Conservation (phyloP, 441 rosid species). For the Populus trichocarpa region DNA sequence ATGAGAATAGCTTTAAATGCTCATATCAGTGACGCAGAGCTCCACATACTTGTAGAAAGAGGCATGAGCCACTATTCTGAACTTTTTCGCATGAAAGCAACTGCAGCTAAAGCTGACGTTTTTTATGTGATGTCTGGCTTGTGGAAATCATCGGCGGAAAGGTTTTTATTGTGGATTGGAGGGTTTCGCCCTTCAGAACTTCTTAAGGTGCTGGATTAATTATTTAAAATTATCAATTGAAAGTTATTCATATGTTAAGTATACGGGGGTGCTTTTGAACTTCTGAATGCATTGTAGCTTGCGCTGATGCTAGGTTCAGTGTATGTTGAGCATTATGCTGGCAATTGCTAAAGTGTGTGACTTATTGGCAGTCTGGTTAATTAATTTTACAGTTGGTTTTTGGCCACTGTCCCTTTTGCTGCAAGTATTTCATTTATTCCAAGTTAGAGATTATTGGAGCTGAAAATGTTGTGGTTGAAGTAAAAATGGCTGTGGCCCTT, state of each 20-base stretch:
- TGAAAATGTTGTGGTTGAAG: background rate
- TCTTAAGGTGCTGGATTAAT: conserved; percentile 54
- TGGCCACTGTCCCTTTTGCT: background rate
- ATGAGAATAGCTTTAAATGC: conserved; percentile 66
- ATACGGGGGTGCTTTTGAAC: background rate
- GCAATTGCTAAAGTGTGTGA: background rate
- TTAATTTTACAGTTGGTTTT: background rate
- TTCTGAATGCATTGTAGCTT: background rate
- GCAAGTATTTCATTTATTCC: background rate
- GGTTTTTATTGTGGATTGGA: conserved; percentile 37
- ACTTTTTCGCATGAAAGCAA: conserved; percentile 64
- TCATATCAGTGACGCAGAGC: conserved; percentile 66
- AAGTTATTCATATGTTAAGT: background rate
- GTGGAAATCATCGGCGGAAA: too few species aligned
- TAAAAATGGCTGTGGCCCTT: background rate
- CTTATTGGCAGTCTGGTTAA: background rate
- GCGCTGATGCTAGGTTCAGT: background rate
- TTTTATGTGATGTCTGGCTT: conserved; percentile 39
- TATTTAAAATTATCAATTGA: background rate
- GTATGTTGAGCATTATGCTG: background rate
- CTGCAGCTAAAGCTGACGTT: conserved; percentile 74
- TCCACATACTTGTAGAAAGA: conserved; percentile 60
- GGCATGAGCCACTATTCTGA: conserved; percentile 66
- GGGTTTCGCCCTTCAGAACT: conserved; percentile 93
- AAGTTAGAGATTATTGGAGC: background rate